Evolutionary conservation across 2,329 filamentous ascomycete genomes (phyloP).

Genomic region (Furcasterigmium furcatum): DNA sequence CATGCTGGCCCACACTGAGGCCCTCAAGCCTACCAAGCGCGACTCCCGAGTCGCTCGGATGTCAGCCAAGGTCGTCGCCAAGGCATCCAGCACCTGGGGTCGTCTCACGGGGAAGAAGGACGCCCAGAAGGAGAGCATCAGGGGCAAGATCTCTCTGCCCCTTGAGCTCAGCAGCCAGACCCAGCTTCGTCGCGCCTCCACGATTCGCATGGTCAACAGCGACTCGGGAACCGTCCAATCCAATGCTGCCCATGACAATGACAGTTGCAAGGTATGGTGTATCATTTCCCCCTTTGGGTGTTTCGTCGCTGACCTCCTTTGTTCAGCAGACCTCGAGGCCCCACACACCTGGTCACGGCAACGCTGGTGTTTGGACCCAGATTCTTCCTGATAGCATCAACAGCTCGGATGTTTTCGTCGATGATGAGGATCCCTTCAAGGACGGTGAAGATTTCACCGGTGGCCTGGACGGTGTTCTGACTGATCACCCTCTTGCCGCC

Average conservation of each 20-base stretch:
- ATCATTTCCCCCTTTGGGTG: too few species aligned
- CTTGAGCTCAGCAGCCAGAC: slow-evolving; percentile 1
- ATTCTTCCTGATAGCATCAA: too few species aligned
- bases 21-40: slow-evolving; percentile 23
- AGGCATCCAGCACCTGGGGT: slow-evolving; percentile 28
- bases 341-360: too few species aligned
- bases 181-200: neutral
- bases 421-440: slow-evolving; percentile 22
- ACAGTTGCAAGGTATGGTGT: too few species aligned
- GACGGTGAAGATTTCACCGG: slow-evolving; percentile 32
- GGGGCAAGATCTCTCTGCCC: slow-evolving; percentile 9
- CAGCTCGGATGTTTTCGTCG: too few species aligned
- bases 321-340: too few species aligned
- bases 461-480: slow-evolving; percentile 34
- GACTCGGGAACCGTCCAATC: neutral
- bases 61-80: slow-evolving; percentile 25
- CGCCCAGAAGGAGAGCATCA: slow-evolving; percentile 10
- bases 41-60: slow-evolving; percentile 16
- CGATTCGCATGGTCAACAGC: slow-evolving; percentile 8
- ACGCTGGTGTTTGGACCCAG: too few species aligned
- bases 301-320: too few species aligned
- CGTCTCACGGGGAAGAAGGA: slow-evolving; percentile 23
- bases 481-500: slow-evolving; percentile 27
- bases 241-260: too few species aligned
- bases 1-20: slow-evolving; percentile 32